These are phyloP conservation scores for Purpureocillium lavendulum DNA, from an alignment of 2,329 filamentous ascomycete species.

Conservation along the genomic window DNA sequence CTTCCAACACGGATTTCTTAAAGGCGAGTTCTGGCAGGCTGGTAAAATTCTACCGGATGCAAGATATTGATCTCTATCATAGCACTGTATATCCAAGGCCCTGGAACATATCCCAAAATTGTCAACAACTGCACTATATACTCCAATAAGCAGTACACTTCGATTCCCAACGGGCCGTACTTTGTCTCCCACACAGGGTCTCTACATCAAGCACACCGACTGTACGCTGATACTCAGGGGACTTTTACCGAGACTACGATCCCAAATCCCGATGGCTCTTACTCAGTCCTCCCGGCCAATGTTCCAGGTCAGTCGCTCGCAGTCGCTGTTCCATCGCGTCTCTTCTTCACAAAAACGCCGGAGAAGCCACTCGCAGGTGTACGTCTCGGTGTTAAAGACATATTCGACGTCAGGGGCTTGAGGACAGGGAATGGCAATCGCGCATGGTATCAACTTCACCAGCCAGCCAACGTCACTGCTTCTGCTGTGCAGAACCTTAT, in stretches of 20 bases:
- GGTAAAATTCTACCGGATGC: background rate
- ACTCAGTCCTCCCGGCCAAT: slow-evolving; percentile 6
- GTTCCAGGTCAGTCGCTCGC: slow-evolving; percentile 7
- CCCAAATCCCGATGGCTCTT: background rate
- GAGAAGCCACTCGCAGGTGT: slow-evolving; percentile 46
- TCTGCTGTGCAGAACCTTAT: slow-evolving; percentile 46
- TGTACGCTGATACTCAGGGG: slow-evolving; percentile 14
- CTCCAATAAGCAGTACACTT: background rate
- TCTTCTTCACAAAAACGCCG: slow-evolving; percentile 41
- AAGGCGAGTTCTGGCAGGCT: too few relatives aligned
- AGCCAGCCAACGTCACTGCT: slow-evolving; percentile 35
- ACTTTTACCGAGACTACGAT: slow-evolving; percentile 10
- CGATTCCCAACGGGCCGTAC: slow-evolving; percentile 9
- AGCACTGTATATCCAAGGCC: background rate
- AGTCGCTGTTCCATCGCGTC: slow-evolving; percentile 43
- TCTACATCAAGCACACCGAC: slow-evolving; percentile 9
- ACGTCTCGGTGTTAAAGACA: slow-evolving; percentile 51
- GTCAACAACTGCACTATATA: background rate
- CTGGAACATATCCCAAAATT: background rate
- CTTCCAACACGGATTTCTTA: slow-evolving; percentile 7
- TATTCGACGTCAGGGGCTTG: slow-evolving; percentile 45
- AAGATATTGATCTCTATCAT: too few relatives aligned
- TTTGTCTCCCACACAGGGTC: slow-evolving; percentile 7
- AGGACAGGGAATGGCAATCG: slow-evolving; percentile 45
- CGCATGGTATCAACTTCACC: slow-evolving; percentile 47